A percentile compares a stretch with the other conserved stretches of the same genome.
Evolutionary conservation across 306 rosid genomes (phyloP).

Genomic region (Sesbania bispinosa): DNA sequence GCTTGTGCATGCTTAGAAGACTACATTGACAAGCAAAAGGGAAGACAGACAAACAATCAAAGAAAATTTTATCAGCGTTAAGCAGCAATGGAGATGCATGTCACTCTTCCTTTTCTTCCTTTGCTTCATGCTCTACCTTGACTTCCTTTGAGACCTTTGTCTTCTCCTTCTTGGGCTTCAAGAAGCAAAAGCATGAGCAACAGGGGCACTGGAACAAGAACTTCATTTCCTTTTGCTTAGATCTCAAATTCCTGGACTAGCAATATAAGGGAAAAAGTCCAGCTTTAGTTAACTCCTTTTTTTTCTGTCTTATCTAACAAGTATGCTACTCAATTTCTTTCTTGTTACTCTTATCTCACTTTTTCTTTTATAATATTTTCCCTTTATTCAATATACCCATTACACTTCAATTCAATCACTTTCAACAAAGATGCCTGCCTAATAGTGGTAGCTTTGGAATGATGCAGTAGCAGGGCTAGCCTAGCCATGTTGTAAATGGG

Average conservation of each 20-base stretch:
- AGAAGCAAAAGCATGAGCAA: constrained; percentile 35
- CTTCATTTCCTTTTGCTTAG: constrained; percentile 25
- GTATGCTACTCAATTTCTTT: not conserved
- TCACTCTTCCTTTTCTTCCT: constrained; percentile 40
- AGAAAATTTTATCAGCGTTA: too few relatives aligned
- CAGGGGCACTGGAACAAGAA: constrained; percentile 39
- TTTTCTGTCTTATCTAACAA: not conserved
- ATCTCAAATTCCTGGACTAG: not conserved
- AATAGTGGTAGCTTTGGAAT: constrained; percentile 27
- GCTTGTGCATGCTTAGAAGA: not conserved
- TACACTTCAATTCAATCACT: too few relatives aligned
- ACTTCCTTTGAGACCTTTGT: constrained; percentile 40
- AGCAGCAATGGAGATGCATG: not conserved
- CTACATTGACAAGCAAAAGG: not conserved
- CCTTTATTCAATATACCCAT: too few relatives aligned
- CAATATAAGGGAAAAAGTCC: not conserved
- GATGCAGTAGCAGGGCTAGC: constrained; percentile 4
- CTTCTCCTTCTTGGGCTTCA: constrained; percentile 42
- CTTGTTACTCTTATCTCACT: not conserved
- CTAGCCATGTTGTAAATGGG: not conserved
- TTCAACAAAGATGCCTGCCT: too few relatives aligned
- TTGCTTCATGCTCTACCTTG: constrained; percentile 21
- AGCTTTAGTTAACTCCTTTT: not conserved
- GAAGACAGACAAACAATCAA: too few relatives aligned
- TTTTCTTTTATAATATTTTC: not conserved